Evolutionary conservation across 2,329 filamentous ascomycete genomes (phyloP), one percentile per base, ranked within the genome.

Genomic region (Botrytis elliptica): DNA sequence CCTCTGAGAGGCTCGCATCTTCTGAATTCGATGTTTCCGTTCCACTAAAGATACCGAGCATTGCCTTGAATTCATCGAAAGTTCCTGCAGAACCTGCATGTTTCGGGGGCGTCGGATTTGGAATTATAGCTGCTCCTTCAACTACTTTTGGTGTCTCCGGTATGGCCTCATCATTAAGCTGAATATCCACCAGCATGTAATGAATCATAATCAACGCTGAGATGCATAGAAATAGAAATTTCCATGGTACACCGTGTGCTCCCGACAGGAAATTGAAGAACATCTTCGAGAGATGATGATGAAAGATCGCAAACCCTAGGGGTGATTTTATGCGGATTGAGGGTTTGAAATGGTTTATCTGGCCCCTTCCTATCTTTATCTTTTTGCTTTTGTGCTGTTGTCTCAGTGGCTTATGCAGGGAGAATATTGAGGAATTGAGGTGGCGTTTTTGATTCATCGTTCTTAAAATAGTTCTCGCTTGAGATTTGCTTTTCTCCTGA

Each of bases 1-100:
- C 36, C 16, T 29, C 46, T 6, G 25, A 57, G 10, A 38, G 36
- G 20, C 14, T 38, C 18, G 55, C 25, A 22, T 49, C 29, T 46
- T 63, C n/a, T 36, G 68, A 22, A 46, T 22, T 64, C 18, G 70
- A 40, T 25, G n/a, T 25, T n/a, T 55, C 25, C 42, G 29, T 42
- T 12, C 16, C 44, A 42, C 40, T 59, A 57, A 60, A 29, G 10
- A 71, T 18, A 4, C 72, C 72, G 38, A 74, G 40, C 46, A 74
- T 55, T n/a, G 68, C 60, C 60, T 67, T 74, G 36, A 74, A 74
- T 4, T 74, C 72, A n/a, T 74, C 72, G 5, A 74, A 66, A 33
- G 72, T 74, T 22, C 72, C 72, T 14, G 71, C 71, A 16, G 68
- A 46, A 33, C 68, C 14, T 44, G 36, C 59, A 25, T 71, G 49